Base-by-base conservation (phyloP, 148 eudicot genomes). In the Diospyros lotus region DNA sequence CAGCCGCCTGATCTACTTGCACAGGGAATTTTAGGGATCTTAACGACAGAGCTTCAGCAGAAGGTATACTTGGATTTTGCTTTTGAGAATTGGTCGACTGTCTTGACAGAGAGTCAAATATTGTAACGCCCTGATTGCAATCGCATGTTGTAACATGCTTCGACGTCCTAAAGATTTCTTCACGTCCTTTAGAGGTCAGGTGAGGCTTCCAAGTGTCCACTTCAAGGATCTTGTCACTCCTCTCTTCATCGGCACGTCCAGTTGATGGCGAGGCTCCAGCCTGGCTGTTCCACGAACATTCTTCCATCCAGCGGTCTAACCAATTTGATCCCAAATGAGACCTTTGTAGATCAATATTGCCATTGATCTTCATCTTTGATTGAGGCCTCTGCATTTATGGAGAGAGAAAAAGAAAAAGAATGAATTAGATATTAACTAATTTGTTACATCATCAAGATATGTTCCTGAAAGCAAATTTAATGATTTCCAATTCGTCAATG, bases 201-300 rank as follows among this genome's bases (percentile, higher is more conserved):
- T 65, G 86, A 63, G 98, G 96, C 63, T 85, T 89, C 93, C 98
- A 90, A 64, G 90, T 90, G 73, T 94, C 98, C 9, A 94, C 81
- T 78, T 94, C 97, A 2, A 91, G 90, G 73, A 94, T 90, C 84
- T 94, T 94, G 84, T 88, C 98, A 59, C 76, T 80, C 69, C 83
- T 84, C 72, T 88, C 89, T 62, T 90, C 90, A 40, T 90, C 91
- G 0, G 76, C 68, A 12, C 15, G 70, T 28, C 15, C 38, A 46
- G 64, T 48, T 80, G 78, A 84, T 6, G 71, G 54, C 4, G 87
- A 73, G 71, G 64, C 8, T 40, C 82, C 76, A 28, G 76, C 84
- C 84, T 71, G 82, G 85, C 73, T 83, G 82, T 72, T 91, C 76
- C 88, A 72, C 18, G 92, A 74, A 58, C 81, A 83, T 76, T 81